Base-by-base conservation (phyloP, 2,329 filamentous ascomycete species). In the Alternaria longipes region DNA sequence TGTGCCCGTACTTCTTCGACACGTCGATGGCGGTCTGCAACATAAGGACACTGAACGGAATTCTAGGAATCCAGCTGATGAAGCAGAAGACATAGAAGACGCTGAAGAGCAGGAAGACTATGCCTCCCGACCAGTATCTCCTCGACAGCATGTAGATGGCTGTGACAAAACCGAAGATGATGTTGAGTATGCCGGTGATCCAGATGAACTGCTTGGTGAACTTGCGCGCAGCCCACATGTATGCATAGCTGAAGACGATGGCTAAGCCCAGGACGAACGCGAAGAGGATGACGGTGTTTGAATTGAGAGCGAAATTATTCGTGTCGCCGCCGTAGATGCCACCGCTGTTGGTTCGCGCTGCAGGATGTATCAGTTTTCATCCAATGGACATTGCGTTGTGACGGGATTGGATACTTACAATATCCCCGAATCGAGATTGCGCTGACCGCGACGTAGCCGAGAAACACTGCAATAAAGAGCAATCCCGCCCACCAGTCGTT, bases 171-270 rank as follows among this genome's bases (percentile, higher is more conserved):
- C 92, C 92, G 70, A 93, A 90, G 56, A 90, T 81, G 71, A 97
- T 91, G 78, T 97, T 71, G 22, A 76, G 63, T 32, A 74, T 74
- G 9, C 70, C 70, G 11, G 93, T 96, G 40, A 93, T 87, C 92
- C 93, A 97, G 75, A 97, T 96, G 69, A 97, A 93, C 74, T 92
- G 87, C 80, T 95, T 96, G 4, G 94, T 93, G 67, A 94, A 94
- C 47, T 86, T 81, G 56, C 93, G 88, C 7, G 92, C 91, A 2
- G 89, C 78, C 79, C 88, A 87, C 70, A 97, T 88, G 76, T 97
- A 98, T 22, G 81, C 84, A 73, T 88, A 91, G 36, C 91, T 94
- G 42, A 97, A 82, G 1, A 92, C 84, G 22, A 94, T 84, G 5
- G 93, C 91, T 40, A 93, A 84, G 16, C 82, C 86, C 8, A 97